Base-by-base conservation (phyloP, 805 yeast genomes). In the Kazachstania martiniae region DNA sequence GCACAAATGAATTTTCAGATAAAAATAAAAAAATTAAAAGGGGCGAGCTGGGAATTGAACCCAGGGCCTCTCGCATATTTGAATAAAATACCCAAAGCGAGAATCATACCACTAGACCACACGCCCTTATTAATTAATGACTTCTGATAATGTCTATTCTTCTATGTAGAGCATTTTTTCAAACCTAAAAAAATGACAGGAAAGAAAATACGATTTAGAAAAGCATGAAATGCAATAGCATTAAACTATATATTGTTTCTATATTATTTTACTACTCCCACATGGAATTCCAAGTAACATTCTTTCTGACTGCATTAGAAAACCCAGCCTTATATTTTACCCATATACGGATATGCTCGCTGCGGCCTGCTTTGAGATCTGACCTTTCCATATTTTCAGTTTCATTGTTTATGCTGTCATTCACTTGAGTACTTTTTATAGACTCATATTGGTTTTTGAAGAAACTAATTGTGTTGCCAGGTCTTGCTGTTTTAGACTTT, bases 281-380 rank as follows among this genome's bases (percentile, higher is more conserved):
- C 16, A 86, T 54, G 34, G 71, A 77, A 6, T 60, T 53, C 95
- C 95, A 87, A 14, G 77, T 71, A 16, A 86, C 73, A 33, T 77
- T 81, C 47, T 83, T 84, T 21, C 93, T 61, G 2, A 86, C 96
- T 0, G 96, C 96, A 53, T 84, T 80, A 4, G 94, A 81, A 48
- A 79, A 86, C 1, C 96, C 96, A 57, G 86, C 95, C 41, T 80
- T 81, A 50, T 77, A 85, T 49, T 80, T 84, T n/a, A 86, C 82
- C 95, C 95, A 86, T 28, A 74, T 66, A 46, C 41, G 32, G n/a
- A 32, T 29, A 42, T 47, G 59, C 56, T 21, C 50, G 44, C 17
- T 42, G 43, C 21, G 51, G n/a, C 19, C 8, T 6, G 7, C 12
- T 12, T 21, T n/a, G 17, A 12, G 27, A 9, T 24, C 13, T 8